These are phyloP conservation scores for Cryphonectria nitschkei DNA, from an alignment of 2,329 filamentous ascomycete species.

Conservation along the genomic window DNA sequence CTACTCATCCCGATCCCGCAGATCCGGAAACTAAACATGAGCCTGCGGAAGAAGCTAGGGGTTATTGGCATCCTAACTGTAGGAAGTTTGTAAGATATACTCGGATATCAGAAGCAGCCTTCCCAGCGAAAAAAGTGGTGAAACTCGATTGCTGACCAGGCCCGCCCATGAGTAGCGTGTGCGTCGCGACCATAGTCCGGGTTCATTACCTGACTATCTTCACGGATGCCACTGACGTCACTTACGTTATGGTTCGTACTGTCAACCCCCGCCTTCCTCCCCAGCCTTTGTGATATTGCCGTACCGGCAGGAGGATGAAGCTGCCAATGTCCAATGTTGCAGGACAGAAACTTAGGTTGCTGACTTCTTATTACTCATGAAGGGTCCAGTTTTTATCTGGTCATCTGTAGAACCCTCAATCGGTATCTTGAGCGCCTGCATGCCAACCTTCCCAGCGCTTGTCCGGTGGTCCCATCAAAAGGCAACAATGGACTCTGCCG, in stretches of 20 bases:
- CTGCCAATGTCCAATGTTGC: not conserved
- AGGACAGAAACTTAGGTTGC: not conserved
- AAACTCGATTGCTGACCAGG: not conserved
- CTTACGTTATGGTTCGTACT: constrained; percentile 23
- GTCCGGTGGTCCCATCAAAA: not conserved
- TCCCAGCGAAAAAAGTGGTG: not conserved
- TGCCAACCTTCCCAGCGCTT: constrained; percentile 21
- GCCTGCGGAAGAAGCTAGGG: constrained; percentile 20
- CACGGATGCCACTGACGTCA: constrained; percentile 22
- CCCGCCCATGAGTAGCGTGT: not conserved
- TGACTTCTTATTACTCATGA: not conserved
- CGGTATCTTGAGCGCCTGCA: constrained; percentile 19
- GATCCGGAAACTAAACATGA: constrained; percentile 28
- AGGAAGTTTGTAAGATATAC: constrained; percentile 23
- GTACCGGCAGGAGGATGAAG: not conserved
- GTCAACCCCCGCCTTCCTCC: not conserved
- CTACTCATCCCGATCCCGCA: constrained; percentile 26
- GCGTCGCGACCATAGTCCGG: constrained; percentile 11
- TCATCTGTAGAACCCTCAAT: constrained; percentile 14
- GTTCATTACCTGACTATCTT: constrained; percentile 16
- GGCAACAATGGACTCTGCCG: not conserved
- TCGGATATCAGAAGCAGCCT: not conserved
- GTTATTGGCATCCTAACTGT: constrained; percentile 27
- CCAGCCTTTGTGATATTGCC: not conserved
- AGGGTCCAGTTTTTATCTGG: constrained; percentile 26